Percentiles rank a stretch among this genome's conserved stretches.
Evolutionary conservation across 805 yeast genomes (phyloP).

Genomic region (Millerago galiae): DNA sequence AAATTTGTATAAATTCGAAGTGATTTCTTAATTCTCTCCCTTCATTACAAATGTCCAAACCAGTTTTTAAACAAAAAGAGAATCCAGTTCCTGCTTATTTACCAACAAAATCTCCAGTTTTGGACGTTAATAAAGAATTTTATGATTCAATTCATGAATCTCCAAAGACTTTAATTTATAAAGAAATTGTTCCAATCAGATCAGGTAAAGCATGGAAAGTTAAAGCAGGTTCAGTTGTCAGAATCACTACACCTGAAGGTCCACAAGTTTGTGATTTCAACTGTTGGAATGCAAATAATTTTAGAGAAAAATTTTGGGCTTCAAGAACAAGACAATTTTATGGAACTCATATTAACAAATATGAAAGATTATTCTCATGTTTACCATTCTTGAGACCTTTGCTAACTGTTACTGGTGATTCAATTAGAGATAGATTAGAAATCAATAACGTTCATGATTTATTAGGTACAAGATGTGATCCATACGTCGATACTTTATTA

Average conservation of each 20-base stretch:
- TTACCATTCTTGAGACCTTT: conserved; percentile 61
- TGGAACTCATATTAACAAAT: conserved; percentile 53
- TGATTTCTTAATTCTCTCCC: background rate
- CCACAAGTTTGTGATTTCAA: conserved; percentile 69
- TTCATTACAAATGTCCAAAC: conserved; percentile 6
- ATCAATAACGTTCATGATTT: conserved; percentile 63
- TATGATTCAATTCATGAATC: conserved; percentile 41
- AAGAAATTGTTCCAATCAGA: conserved; percentile 43
- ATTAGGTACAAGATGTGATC: conserved; percentile 64
- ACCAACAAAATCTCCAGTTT: conserved; percentile 47
- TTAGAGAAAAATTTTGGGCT: conserved; percentile 64
- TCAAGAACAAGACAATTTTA: conserved; percentile 62
- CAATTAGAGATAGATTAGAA: conserved; percentile 51
- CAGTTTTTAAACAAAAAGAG: conserved; percentile 19
- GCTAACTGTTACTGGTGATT: conserved; percentile 57
- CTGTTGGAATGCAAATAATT: conserved; percentile 56
- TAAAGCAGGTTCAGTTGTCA: conserved; percentile 52
- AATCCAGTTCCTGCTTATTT: conserved; percentile 50
- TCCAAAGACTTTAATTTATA: conserved; percentile 33
- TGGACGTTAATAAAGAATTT: conserved; percentile 43
- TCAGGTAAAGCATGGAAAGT: conserved; percentile 58
- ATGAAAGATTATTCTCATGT: conserved; percentile 59
- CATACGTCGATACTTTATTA: conserved; percentile 56
- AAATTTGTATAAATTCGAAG: too few species aligned
- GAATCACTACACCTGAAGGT: conserved; percentile 60